phyloP scores from a whole-genome alignment of 23 red algal genomes.

The Rhodosorus marinus region DNA sequence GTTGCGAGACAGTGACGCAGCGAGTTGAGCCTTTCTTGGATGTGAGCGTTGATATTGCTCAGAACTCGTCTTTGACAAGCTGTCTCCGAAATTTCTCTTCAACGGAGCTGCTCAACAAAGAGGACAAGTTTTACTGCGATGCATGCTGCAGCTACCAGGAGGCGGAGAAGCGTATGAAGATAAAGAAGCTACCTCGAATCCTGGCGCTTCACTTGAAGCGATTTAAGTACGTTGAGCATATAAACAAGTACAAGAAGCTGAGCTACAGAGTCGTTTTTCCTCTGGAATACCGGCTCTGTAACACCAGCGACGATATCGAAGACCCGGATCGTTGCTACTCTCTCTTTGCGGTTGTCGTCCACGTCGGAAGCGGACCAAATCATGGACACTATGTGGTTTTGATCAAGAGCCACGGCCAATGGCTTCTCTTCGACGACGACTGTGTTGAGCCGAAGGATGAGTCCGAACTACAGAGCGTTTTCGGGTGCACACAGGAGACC shows the following conservation, averaged over 20 bases:
- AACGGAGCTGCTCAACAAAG: constrained; percentile 58
- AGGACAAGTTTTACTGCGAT: constrained; percentile 95
- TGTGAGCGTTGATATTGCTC: constrained; percentile 82
- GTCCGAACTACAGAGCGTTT: constrained; percentile 75
- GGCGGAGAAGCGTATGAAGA: constrained; percentile 70
- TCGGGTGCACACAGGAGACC: constrained; percentile 47
- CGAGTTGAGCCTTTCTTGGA: constrained; percentile 80
- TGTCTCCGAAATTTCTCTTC: constrained; percentile 88
- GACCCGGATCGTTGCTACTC: constrained; percentile 50
- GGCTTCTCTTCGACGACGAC: constrained; percentile 97
- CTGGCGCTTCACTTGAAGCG: constrained; percentile 91
- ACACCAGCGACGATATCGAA: constrained; percentile 68
- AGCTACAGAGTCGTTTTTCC: constrained; percentile 88
- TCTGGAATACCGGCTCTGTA: constrained; percentile 69
- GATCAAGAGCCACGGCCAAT: constrained; percentile 62
- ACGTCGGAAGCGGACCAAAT: constrained; percentile 86
- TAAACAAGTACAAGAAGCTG: constrained; percentile 76
- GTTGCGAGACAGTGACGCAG: constrained; percentile 80
- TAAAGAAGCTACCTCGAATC: constrained; percentile 56
- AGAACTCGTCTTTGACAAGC: constrained; percentile 58
- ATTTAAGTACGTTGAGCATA: constrained; percentile 82
- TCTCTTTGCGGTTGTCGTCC: constrained; percentile 88
- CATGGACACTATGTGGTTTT: constrained; percentile 95
- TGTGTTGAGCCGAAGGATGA: constrained; percentile 86
- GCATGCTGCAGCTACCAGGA: constrained; percentile 80